phyloP scores from a whole-genome alignment of 2,329 filamentous ascomycete species.

The Macroventuria anomochaeta region DNA sequence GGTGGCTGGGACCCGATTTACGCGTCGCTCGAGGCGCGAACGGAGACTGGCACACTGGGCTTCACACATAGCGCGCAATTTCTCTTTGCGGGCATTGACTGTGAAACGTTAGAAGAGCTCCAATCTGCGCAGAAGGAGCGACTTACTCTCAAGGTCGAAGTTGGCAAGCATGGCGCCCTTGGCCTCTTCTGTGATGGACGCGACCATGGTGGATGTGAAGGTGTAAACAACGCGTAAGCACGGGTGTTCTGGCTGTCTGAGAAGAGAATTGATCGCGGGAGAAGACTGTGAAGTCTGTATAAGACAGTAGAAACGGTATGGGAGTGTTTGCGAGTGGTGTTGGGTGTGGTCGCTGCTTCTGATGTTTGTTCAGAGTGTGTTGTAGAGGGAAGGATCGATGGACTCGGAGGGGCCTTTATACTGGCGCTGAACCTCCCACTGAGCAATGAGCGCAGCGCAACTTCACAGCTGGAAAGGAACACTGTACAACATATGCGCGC shows the following conservation, averaged over 20 bases:
- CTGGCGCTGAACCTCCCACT: neutral
- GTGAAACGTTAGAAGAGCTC: slow-evolving; percentile 19
- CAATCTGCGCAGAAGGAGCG: slow-evolving; percentile 18
- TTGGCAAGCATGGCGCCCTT: slow-evolving; percentile 42
- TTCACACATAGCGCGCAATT: slow-evolving; percentile 86
- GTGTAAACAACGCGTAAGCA: slow-evolving; percentile 30
- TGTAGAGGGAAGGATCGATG: slow-evolving; percentile 25
- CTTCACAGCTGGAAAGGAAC: neutral
- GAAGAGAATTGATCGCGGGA: neutral
- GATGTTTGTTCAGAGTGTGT: slow-evolving; percentile 19
- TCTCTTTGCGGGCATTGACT: slow-evolving; percentile 89
- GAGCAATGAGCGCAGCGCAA: neutral
- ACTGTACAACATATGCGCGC: neutral
- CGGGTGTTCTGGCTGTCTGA: neutral
- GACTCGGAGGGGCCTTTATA: slow-evolving; percentile 4
- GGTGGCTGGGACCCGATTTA: slow-evolving; percentile 86
- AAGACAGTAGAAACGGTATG: neutral
- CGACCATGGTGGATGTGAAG: slow-evolving; percentile 30
- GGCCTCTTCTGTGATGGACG: slow-evolving; percentile 42
- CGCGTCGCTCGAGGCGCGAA: slow-evolving; percentile 86
- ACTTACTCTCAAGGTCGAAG: slow-evolving; percentile 42
- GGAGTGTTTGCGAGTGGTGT: slow-evolving; percentile 7
- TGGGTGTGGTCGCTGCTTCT: slow-evolving; percentile 25
- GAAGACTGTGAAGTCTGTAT: neutral
- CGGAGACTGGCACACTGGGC: slow-evolving; percentile 85